These are phyloP conservation scores for Periglandula ipomoeae DNA, from an alignment of 2,329 filamentous ascomycete species.

Conservation along the genomic window DNA sequence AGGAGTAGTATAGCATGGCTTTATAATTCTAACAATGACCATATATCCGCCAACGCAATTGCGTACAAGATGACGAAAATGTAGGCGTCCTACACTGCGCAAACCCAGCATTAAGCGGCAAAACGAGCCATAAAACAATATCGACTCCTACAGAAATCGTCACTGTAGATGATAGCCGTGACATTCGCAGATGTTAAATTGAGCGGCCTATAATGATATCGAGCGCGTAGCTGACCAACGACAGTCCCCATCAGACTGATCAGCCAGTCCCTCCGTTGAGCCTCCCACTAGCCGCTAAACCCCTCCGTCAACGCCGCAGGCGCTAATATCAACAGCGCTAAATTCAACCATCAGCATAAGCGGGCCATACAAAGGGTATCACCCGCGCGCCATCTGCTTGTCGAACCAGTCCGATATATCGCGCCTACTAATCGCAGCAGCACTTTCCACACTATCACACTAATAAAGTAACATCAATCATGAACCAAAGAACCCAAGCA, in stretches of 20 bases:
- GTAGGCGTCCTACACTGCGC: neutral
- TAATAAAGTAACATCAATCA: neutral
- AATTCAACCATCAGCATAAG: neutral
- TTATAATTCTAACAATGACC: neutral
- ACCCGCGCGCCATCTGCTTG: neutral
- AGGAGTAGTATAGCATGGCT: neutral
- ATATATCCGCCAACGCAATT: neutral
- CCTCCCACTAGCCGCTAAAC: no score
- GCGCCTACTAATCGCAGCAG: neutral
- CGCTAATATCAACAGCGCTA: neutral
- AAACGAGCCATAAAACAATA: no score
- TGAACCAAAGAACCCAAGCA: slow-evolving; percentile 5
- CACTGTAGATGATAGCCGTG: no score
- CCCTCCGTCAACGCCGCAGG: neutral
- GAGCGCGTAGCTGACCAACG: no score
- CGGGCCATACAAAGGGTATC: neutral
- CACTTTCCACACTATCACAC: neutral
- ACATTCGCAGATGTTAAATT: no score
- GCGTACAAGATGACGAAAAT: neutral
- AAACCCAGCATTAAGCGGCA: no score
- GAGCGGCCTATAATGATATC: no score
- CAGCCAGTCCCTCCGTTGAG: no score
- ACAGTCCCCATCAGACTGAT: no score
- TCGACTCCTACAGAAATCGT: no score
- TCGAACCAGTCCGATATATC: neutral